Evolutionary conservation across 2,329 filamentous ascomycete species (phyloP), one percentile per base, ranked within the genome.

Genomic region (Fusarium nurragi): DNA sequence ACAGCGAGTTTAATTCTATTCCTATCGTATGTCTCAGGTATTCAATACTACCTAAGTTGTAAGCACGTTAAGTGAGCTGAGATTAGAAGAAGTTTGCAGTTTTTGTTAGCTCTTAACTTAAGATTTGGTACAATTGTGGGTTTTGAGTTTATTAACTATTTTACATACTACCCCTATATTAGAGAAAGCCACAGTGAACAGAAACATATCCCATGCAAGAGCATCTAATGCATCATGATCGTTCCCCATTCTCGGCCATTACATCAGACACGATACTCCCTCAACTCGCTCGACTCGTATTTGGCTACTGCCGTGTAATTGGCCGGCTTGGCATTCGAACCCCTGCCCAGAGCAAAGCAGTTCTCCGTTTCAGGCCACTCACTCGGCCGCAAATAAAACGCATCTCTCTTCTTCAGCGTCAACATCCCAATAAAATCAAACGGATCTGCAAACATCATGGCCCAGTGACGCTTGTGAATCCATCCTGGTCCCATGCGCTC

Each of bases 401-500:
- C 11, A 14, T 71, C 66, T 49, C 69, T 54, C 49, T 71, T 71
- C 43, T 68, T 26, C 61, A 67, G 67, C 7, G 68, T 56, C 6
- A 69, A 10, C 69, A 71, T 71, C 2, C 69, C 69, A 3, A 68
- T 47, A 9, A 71, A 67, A 23, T 71, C 63, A 2, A 71, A 71
- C 1, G 69, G 69, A 36, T 71, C 69, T 3, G 48, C 47, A 3
- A 67, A 9, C 11, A 41, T 70, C 51, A 58, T 53, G 5, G 28
- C 39, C 69, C 67, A 70, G 6, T 55, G 30, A 9, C 69, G 60
- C 43, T 68, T 67, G 39, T 71, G 66, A 26, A 70, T 62, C 69
- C 69, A 71, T 18, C 69, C 69, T 23, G 69, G 69, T 18, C 69
- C 69, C 67, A 70, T 65, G 2, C 65, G 63, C 32, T 73, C 77